Evolutionary conservation across 2,329 filamentous ascomycete species (phyloP).

Genomic region (Calonectria honghensis): DNA sequence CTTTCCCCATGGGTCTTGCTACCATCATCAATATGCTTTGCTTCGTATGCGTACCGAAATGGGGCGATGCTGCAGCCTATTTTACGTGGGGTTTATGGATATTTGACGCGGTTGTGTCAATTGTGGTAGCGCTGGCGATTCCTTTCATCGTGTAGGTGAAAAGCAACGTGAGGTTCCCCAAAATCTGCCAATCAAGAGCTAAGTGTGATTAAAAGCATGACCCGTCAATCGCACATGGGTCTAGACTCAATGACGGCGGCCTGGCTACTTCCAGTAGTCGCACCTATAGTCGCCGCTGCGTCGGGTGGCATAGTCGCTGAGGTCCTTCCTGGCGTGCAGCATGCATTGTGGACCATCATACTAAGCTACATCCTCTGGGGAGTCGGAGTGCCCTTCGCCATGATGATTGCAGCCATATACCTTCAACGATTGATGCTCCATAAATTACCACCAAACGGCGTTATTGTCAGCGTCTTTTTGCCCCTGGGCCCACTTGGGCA

Average conservation of each 20-base stretch:
- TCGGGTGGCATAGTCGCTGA: constrained; percentile 74
- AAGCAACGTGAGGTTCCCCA: too few species aligned
- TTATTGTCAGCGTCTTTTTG: constrained; percentile 77
- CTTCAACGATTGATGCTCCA: constrained; percentile 77
- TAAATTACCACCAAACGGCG: constrained; percentile 75
- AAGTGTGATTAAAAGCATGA: constrained; percentile 12
- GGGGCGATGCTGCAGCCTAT: constrained; percentile 71
- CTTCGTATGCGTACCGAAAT: constrained; percentile 73
- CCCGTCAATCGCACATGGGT: constrained; percentile 11
- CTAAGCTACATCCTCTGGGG: constrained; percentile 78
- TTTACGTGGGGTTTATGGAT: constrained; percentile 74
- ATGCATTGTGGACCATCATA: constrained; percentile 74
- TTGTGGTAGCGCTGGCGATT: constrained; percentile 62
- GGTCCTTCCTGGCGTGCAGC: constrained; percentile 68
- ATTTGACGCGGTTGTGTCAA: constrained; percentile 67
- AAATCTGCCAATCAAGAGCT: not conserved
- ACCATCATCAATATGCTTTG: constrained; percentile 78
- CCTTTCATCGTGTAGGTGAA: constrained; percentile 64
- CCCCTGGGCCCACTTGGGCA: constrained; percentile 78
- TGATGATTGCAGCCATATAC: constrained; percentile 76
- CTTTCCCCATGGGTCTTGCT: constrained; percentile 78
- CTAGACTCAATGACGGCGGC: constrained; percentile 61
- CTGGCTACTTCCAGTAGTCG: constrained; percentile 77
- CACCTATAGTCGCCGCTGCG: constrained; percentile 76
- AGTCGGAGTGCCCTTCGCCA: constrained; percentile 69